Conservation (phyloP, 768 basidiomycete genomes). For the Russula griseocarnosa region DNA sequence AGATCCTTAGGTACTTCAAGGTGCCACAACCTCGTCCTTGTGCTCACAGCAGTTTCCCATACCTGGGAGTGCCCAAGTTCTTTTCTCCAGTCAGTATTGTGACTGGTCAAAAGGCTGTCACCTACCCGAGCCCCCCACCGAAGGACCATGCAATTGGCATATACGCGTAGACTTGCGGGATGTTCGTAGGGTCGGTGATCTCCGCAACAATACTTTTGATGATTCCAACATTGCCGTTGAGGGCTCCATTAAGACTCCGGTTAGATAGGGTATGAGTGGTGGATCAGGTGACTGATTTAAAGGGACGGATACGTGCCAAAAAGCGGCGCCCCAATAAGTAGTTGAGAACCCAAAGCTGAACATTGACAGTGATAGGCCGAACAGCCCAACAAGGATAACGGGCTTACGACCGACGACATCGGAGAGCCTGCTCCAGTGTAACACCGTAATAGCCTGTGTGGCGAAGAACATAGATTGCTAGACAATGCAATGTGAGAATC, state of each 20-base stretch:
- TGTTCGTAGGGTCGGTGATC: conserved; percentile 66
- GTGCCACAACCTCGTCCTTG: too few relatives aligned
- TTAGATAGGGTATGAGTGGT: conserved; percentile 34
- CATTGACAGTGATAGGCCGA: conserved; percentile 65
- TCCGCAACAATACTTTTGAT: conserved; percentile 73
- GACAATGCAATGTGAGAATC: conserved; percentile 20
- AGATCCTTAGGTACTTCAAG: too few relatives aligned
- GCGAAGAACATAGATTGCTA: conserved; percentile 78
- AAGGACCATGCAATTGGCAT: conserved; percentile 53
- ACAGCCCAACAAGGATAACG: conserved; percentile 60
- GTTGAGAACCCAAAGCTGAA: conserved; percentile 69
- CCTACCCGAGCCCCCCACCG: conserved; percentile 47
- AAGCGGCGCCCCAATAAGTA: conserved; percentile 61
- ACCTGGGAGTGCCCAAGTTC: too few relatives aligned
- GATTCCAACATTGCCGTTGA: conserved; percentile 68
- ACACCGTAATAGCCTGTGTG: conserved; percentile 65
- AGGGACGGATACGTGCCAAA: conserved; percentile 35
- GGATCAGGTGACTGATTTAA: neutral
- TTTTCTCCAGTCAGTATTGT: conserved; percentile 13
- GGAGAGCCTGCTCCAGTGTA: conserved; percentile 72
- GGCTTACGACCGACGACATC: conserved; percentile 74
- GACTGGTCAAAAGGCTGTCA: conserved; percentile 6
- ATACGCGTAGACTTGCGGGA: conserved; percentile 64
- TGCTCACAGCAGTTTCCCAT: too few relatives aligned
- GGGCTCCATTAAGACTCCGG: conserved; percentile 64